Conservation (phyloP, 108 stramenopile species). For the Bacterosira constricta region DNA sequence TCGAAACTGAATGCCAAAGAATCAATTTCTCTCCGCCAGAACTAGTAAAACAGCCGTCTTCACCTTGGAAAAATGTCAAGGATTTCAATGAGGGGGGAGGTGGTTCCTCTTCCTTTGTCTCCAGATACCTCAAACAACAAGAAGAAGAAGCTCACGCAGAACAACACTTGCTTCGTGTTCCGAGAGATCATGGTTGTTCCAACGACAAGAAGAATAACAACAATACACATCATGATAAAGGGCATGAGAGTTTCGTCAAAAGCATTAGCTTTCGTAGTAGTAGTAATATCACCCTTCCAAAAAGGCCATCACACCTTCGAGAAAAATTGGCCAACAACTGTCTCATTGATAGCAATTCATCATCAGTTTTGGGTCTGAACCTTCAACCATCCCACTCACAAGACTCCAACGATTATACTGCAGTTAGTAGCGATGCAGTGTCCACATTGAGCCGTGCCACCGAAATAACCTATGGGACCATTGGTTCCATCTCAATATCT, state of each 20-base stretch:
- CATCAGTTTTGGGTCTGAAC: neutral
- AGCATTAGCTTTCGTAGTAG: neutral
- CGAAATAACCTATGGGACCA: neutral
- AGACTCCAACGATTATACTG: neutral
- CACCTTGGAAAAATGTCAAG: neutral
- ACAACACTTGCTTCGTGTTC: neutral
- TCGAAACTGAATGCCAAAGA: neutral
- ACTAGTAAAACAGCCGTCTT: neutral
- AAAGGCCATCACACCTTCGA: neutral
- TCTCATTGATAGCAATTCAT: too few species aligned
- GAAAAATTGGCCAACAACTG: neutral
- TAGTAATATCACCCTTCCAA: too few species aligned
- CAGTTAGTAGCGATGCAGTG: neutral
- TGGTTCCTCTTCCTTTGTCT: too few species aligned
- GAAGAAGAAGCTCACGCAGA: too few species aligned
- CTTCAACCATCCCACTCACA: neutral
- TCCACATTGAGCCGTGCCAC: neutral
- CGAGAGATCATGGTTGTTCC: too few species aligned
- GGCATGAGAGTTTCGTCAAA: neutral
- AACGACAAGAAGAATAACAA: neutral
- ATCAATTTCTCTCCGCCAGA: neutral
- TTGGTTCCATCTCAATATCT: neutral
- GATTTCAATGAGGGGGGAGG: too few species aligned
- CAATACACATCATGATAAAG: neutral
- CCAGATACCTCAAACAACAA: too few species aligned